Percentiles rank a stretch among this genome's conserved stretches.
These are phyloP conservation scores for Drosera capensis DNA, from an alignment of 148 eudicot species.

Conservation along the genomic window DNA sequence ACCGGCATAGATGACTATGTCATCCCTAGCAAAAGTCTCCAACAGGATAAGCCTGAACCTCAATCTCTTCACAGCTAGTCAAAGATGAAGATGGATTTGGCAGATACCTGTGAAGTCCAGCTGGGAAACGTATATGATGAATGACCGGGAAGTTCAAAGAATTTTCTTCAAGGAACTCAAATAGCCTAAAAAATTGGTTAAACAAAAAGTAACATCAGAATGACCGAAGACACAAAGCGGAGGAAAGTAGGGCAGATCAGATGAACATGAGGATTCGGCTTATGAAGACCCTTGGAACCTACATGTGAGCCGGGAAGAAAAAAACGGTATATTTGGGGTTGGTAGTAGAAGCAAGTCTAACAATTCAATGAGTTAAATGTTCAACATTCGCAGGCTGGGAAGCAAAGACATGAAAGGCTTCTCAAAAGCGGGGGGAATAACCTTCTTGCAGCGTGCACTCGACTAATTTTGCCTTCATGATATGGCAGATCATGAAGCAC, in stretches of 20 bases:
- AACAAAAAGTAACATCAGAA: slow-evolving; percentile 9
- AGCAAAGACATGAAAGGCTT: too few species aligned
- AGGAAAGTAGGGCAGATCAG: neutral
- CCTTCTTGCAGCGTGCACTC: slow-evolving; percentile 95
- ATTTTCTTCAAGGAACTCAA: slow-evolving; percentile 77
- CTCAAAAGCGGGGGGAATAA: slow-evolving; percentile 5
- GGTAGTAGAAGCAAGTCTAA: too few species aligned
- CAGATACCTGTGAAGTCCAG: slow-evolving; percentile 56
- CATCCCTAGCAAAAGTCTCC: slow-evolving; percentile 45
- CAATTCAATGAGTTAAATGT: too few species aligned
- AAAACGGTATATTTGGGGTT: too few species aligned
- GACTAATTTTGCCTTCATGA: slow-evolving; percentile 57
- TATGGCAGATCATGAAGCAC: slow-evolving; percentile 45
- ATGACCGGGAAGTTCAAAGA: slow-evolving; percentile 65
- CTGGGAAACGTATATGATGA: slow-evolving; percentile 79
- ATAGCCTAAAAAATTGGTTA: slow-evolving; percentile 52
- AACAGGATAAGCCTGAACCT: slow-evolving; percentile 3
- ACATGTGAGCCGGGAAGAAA: too few species aligned
- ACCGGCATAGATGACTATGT: slow-evolving; percentile 83
- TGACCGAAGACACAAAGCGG: neutral
- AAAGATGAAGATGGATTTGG: slow-evolving; percentile 1
- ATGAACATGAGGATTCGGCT: too few species aligned
- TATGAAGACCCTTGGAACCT: too few species aligned
- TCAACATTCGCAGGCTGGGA: too few species aligned
- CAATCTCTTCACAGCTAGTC: slow-evolving; percentile 2